Base-by-base conservation (phyloP, 2,329 filamentous ascomycete species). In the Dactylellina leptospora region DNA sequence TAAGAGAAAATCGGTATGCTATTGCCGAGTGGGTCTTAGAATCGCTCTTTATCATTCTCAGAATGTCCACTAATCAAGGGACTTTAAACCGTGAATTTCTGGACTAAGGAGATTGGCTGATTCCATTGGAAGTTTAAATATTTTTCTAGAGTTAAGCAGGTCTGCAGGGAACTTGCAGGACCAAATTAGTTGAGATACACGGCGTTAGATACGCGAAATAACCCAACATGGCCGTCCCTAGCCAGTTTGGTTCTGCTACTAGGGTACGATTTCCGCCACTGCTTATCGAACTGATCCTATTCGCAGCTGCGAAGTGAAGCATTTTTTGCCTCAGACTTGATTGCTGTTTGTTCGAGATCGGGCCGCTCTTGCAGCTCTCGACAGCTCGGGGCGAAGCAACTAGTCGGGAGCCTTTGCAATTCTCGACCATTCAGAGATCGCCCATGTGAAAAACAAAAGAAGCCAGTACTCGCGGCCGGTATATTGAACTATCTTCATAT, bases 311-410 rank as follows among this genome's bases (percentile, higher is more conserved):
- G 42, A 55, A 55, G 20, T 3, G 28, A 55, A 42, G 51, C 36
- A 23, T 16, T 20, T 42, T 55, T 55, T 55, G 51, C 51, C 51
- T 55, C 33, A 55, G 51, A 55, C 51, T 27, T 55, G 25, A 51
- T 42, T 42, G 51, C 51, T 42, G 51, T 36, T 60, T 60, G 56
- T 60, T 60, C 47, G 50, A 55, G 33, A 55, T 63, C 59, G 59
- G 59, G 59, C 59, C 59, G 59, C 48, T 47, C 58, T 51, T 51
- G 47, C 38, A 53, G 48, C 48, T 16, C 36, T 40, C 36, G 6
- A 53, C 58, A 62, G 28, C 33, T 51, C 23, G 30, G 33, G 28
- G 38, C 30, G 18, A 48, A 20, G 23, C 23, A 48, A 40, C 36
- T 40, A 11, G 38, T 18, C 16, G 13, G 40, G 11, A 18, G 54